phyloP scores from a whole-genome alignment of 495 filamentous ascomycete species.

The Aspergillus conjunctus region DNA sequence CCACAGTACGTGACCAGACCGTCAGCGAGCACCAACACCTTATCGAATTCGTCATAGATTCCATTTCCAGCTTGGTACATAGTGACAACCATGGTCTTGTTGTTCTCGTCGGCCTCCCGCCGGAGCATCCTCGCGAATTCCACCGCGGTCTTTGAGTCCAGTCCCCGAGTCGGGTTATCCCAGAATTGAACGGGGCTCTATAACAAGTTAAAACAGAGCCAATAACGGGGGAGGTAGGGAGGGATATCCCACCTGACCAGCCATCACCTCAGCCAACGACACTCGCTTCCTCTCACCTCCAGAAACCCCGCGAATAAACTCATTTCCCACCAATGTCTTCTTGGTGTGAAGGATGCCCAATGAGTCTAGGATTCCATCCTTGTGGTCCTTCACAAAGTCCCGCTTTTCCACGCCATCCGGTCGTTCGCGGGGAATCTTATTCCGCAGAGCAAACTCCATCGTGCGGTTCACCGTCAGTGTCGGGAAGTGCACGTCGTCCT shows the following conservation, averaged over 20 bases:
- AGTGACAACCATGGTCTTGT: slow-evolving; percentile 69
- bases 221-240: slow-evolving; percentile 47
- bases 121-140: slow-evolving; percentile 73
- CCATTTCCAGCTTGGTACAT: slow-evolving; percentile 82
- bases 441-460: slow-evolving; percentile 73
- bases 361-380: slow-evolving; percentile 75
- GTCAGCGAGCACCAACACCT: slow-evolving; percentile 75
- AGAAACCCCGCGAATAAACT: slow-evolving; percentile 77
- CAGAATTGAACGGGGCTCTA: slow-evolving; percentile 77
- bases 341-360: slow-evolving; percentile 76
- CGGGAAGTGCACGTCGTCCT: slow-evolving; percentile 77
- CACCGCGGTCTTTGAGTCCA: slow-evolving; percentile 80
- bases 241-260: slow-evolving; percentile 50
- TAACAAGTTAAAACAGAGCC: slow-evolving; percentile 17
- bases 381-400: slow-evolving; percentile 62
- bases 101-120: slow-evolving; percentile 63
- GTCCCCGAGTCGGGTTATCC: slow-evolving; percentile 78
- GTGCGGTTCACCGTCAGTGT: slow-evolving; percentile 80
- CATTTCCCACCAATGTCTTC: slow-evolving; percentile 80
- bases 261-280: slow-evolving; percentile 71
- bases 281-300: slow-evolving; percentile 86
- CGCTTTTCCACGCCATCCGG: slow-evolving; percentile 52
- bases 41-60: slow-evolving; percentile 78
- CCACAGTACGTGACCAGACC: slow-evolving; percentile 82
- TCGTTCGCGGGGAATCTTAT: slow-evolving; percentile 65